These are phyloP conservation scores for Dactylellina cionopaga DNA, from an alignment of 2,329 filamentous ascomycete species.

Conservation along the genomic window DNA sequence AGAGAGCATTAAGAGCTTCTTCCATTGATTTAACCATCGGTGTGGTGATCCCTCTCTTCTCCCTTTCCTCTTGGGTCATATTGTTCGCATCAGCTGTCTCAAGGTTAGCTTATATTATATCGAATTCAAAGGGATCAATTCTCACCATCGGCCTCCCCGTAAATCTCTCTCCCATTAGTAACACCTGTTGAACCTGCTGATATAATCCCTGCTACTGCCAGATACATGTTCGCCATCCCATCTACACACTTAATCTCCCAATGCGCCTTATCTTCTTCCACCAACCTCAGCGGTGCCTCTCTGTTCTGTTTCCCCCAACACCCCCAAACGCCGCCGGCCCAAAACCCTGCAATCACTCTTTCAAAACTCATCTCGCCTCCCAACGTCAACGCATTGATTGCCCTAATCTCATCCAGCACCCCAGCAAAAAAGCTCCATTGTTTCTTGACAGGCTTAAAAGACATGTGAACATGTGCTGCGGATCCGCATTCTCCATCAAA, in stretches of 20 bases:
- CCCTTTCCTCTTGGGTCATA: conserved; percentile 64
- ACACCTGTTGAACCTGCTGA: conserved; percentile 70
- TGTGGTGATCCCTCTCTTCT: conserved; percentile 66
- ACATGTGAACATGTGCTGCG: conserved; percentile 75
- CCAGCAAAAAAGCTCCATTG: conserved; percentile 75
- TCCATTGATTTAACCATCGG: conserved; percentile 68
- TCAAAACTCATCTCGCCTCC: conserved; percentile 74
- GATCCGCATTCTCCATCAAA: conserved; percentile 70
- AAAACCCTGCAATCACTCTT: conserved; percentile 73
- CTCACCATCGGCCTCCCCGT: conserved; percentile 66
- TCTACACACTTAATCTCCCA: conserved; percentile 86
- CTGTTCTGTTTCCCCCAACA: conserved; percentile 85
- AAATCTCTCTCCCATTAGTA: conserved; percentile 61
- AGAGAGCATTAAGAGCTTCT: conserved; percentile 68
- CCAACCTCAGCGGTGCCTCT: conserved; percentile 76
- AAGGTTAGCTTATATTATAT: conserved; percentile 17
- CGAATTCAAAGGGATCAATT: too few species aligned
- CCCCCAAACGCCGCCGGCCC: conserved; percentile 82
- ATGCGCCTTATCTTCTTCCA: conserved; percentile 67
- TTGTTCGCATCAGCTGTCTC: conserved; percentile 65
- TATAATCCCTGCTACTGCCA: conserved; percentile 72
- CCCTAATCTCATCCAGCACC: conserved; percentile 72
- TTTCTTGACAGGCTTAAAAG: conserved; percentile 59
- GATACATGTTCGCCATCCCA: conserved; percentile 80
- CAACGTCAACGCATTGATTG: conserved; percentile 75